phyloP scores from a whole-genome alignment of 306 rosid species.

The Pterocarpus santalinus region DNA sequence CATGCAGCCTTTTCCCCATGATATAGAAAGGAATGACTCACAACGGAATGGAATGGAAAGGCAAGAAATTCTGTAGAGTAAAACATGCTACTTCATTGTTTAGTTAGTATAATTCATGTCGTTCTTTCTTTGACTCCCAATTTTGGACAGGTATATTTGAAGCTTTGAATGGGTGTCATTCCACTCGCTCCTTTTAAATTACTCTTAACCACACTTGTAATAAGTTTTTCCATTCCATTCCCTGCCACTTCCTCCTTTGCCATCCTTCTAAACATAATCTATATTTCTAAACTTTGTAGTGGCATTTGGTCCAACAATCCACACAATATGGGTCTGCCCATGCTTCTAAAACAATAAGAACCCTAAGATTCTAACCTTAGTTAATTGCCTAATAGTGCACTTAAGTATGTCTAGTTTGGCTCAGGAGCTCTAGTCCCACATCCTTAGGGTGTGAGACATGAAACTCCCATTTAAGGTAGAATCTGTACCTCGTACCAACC shows the following conservation, averaged over 20 bases:
- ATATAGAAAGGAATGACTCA: background rate
- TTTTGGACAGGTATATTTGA: background rate
- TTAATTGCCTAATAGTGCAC: background rate
- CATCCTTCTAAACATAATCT: background rate
- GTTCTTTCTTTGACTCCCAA: background rate
- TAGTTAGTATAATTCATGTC: background rate
- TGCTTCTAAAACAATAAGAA: slow-evolving; percentile 10
- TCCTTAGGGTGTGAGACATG: background rate
- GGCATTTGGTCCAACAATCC: slow-evolving; percentile 11
- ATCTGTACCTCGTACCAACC: background rate
- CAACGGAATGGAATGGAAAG: background rate
- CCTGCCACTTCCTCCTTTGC: background rate
- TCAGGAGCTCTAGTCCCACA: slow-evolving; percentile 16
- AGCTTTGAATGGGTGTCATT: background rate
- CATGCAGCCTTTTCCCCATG: slow-evolving; percentile 1
- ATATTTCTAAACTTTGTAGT: slow-evolving; percentile 3
- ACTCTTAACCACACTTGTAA: background rate
- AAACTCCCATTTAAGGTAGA: slow-evolving; percentile 23
- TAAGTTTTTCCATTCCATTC: background rate
- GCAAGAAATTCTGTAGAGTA: background rate
- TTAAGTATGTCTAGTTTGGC: slow-evolving; percentile 24
- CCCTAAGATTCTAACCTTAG: slow-evolving; percentile 1
- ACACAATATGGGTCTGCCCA: background rate
- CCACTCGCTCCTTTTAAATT: background rate
- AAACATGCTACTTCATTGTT: background rate